Base-by-base conservation (phyloP, 768 basidiomycete genomes). In the Kwoniella dejecticola region DNA sequence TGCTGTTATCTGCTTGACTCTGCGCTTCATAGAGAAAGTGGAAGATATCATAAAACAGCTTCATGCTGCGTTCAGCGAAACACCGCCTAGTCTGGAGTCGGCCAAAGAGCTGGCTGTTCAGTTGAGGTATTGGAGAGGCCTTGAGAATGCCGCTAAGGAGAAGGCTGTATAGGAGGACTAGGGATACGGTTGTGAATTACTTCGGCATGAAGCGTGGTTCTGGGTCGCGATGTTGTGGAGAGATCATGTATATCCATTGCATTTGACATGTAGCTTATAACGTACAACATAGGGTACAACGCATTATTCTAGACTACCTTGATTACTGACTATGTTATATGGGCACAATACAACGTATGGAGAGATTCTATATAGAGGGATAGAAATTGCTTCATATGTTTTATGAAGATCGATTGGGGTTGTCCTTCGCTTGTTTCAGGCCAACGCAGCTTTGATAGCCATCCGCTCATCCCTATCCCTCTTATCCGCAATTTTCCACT, bases 61-160 rank as follows among this genome's bases (percentile, higher is more conserved):
- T 41, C 81, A 84, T 64, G 67, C 52, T 0, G 77, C 85, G 2
- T 85, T 90, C 10, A 83, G 79, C 0, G 60, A 71, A 19, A 77
- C 81, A 13, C 72, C 77, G 38, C 73, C 74, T 42, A 82, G 88
- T 56, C 88, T 90, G 85, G 67, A 67, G 3, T 70, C 76, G 1
- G 87, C 85, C 0, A 89, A 86, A 74, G 68, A 70, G 10, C 84
- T 83, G 19, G 84, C 88, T 8, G 83, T 91, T 24, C 83, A 86
- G 68, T 82, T 95, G 24, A 85, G 86, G 66, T 96, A 94, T 75
- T 79, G 91, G 71, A 62, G 60, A 27, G 79, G 79, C 12, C 64
- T 80, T 1, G 80, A 80, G 38, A 65, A 71, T 10, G 80, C 79
- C 7, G 78, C 75, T 12, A 74, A 69, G 60, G 80, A 81, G 41